These are phyloP conservation scores for Streptanthus diversifolius DNA, from an alignment of 345 rosid species.

Conservation along the genomic window DNA sequence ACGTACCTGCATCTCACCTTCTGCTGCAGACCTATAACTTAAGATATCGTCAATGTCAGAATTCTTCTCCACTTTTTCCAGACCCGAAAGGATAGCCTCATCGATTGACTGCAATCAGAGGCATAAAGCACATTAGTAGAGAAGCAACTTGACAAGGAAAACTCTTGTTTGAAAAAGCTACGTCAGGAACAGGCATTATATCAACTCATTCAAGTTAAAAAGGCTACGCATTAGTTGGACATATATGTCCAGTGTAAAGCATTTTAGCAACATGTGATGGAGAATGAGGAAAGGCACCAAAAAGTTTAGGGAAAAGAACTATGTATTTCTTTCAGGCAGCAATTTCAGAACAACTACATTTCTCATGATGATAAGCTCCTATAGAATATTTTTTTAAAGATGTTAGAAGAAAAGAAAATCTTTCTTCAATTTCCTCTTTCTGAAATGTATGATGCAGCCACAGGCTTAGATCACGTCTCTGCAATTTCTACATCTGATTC, in stretches of 20 bases:
- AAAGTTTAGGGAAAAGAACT: slow-evolving; percentile 10
- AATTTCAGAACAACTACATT: slow-evolving; percentile 1
- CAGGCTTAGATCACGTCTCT: neutral
- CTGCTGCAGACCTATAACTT: slow-evolving; percentile 80
- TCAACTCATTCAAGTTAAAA: slow-evolving; percentile 10
- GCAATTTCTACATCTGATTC: slow-evolving; percentile 1
- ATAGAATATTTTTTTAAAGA: neutral
- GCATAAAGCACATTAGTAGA: slow-evolving; percentile 28
- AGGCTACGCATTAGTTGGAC: neutral
- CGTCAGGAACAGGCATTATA: neutral
- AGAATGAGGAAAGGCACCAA: slow-evolving; percentile 1
- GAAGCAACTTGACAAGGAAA: slow-evolving; percentile 1
- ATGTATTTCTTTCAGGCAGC: neutral
- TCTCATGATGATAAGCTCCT: slow-evolving; percentile 3
- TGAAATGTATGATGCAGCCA: slow-evolving; percentile 6
- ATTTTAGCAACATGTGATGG: slow-evolving; percentile 4
- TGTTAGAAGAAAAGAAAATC: neutral
- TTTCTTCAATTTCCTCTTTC: neutral
- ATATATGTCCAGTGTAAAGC: slow-evolving; percentile 6
- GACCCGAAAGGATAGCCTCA: slow-evolving; percentile 53
- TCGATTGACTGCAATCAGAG: slow-evolving; percentile 57
- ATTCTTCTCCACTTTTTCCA: slow-evolving; percentile 91
- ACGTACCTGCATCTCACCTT: slow-evolving; percentile 77
- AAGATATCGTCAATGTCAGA: slow-evolving; percentile 80
- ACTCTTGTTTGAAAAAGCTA: neutral